Conservation (phyloP, 2,329 filamentous ascomycete species). For the Xylaria sp. region DNA sequence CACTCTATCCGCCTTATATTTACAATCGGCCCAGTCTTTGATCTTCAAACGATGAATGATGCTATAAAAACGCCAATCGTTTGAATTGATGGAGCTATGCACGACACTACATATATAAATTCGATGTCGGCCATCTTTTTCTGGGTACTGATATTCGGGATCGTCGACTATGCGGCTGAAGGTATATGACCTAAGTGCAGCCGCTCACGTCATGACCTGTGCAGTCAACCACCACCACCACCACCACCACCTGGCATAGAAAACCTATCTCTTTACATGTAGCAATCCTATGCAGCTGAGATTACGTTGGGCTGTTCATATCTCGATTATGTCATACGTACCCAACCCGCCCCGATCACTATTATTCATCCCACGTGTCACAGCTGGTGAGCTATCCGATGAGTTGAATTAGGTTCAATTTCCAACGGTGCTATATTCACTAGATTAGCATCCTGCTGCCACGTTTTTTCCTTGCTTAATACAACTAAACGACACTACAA, state of each 20-base stretch:
- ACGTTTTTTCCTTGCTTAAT: too few relatives aligned
- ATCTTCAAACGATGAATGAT: background rate
- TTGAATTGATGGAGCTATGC: background rate
- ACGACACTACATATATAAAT: background rate
- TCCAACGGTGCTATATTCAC: too few relatives aligned
- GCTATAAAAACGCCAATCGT: background rate
- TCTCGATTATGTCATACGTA: constrained; percentile 1
- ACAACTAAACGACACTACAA: too few relatives aligned
- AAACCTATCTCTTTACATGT: background rate
- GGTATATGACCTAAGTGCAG: constrained; percentile 16
- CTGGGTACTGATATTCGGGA: background rate
- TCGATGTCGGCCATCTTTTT: constrained; percentile 1
- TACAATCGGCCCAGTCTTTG: too few relatives aligned
- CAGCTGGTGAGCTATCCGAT: too few relatives aligned
- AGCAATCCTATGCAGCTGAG: background rate
- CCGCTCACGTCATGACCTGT: constrained; percentile 13
- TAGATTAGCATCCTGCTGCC: too few relatives aligned
- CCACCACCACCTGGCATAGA: too few relatives aligned
- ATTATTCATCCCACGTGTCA: too few relatives aligned
- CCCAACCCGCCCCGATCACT: too few relatives aligned
- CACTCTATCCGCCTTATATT: background rate
- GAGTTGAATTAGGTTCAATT: too few relatives aligned
- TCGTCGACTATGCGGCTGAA: constrained; percentile 19
- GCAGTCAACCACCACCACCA: background rate
- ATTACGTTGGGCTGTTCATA: background rate